Base-by-base conservation (phyloP, 148 eudicot species). In the Cornus suecica region DNA sequence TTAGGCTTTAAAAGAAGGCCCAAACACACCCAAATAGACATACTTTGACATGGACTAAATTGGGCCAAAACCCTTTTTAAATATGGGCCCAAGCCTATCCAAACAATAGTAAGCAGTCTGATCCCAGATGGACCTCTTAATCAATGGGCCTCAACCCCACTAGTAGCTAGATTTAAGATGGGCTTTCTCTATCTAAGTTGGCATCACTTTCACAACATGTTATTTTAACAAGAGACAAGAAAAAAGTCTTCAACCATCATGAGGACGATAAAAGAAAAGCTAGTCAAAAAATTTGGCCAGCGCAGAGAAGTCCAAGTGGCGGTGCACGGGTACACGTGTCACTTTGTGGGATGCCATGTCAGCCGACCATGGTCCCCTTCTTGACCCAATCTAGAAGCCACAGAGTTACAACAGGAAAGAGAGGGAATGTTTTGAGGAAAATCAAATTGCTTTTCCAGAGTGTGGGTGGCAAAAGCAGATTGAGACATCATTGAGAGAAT, bases 391-490 rank as follows among this genome's bases (percentile, higher is more conserved):
- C 54, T 32, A 60, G 66, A 56, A 72, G 74, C n/a, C 74, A n/a
- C 42, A 72, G 30, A 56, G 63, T 72, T 32, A 4, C n/a, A 30
- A 72, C 8, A 22, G 13, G 30, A 34, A 37, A 29, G 23, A 5
- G 0, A 8, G 34, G 30, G 16, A 25, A 14, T 16, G 9, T 58
- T 37, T 54, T 16, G 22, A 27, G 37, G 18, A 42, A 34, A 32
- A 32, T 23, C 31, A 61, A 26, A 32, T 15, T 16, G 24, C 26
- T 30, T 30, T 73, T 61, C 2, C 8, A 25, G 5, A 74, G 69
- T 74, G 76, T n/a, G 76, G 68, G 76, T 45, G 76, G 76, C 76
- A 74, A 64, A 74, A 74, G 56, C 0, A 64, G 41, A 22, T 41
- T 8, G 69, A 28, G 68, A 74, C 24, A 25, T 42, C 24, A 25